Base-by-base conservation (phyloP, 208 protist species). In the Trypanosoma scelopori region DNA sequence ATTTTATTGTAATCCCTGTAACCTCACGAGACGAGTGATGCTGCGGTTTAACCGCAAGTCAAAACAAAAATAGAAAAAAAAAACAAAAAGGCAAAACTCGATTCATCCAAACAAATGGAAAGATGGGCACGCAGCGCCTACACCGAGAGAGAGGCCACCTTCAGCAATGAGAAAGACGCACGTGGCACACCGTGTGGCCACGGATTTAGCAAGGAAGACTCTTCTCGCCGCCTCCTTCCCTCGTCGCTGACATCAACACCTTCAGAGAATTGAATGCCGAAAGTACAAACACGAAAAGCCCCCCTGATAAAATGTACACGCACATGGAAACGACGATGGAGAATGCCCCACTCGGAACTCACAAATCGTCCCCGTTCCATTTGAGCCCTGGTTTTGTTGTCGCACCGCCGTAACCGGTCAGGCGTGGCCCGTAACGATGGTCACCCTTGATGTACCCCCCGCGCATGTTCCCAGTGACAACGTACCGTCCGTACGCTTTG, bases 341-440 rank as follows among this genome's bases (percentile, higher is more conserved):
- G 32, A 37, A 22, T 13, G 12, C 22, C 9, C 15, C 42, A 46
- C 23, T 5, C 5, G 15, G 45, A n/a, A 45, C 7, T 74, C 74
- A 94, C 62, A 94, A 66, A 46, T 92, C 84, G 16, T 92, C 86
- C 23, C 89, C 89, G 49, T 91, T 91, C 89, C 89, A 95, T 41
- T 66, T 55, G n/a, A 95, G 68, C 3, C 89, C 89, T 0, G 89
- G 89, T 55, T 91, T 92, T 15, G 81, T 79, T 27, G 84, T 92
- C n/a, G 89, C 89, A 7, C 86, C 86, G n/a, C 78, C 76, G 39
- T 90, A 90, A 37, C 89, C 89, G 1, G 86, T 95, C 22, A 95
- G 69, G 9, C 86, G 84, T 12, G 85, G 89, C 0, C 89, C 89
- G 51, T 85, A 95, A 41, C 86, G 82, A 62, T 91, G 81, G 49